These are phyloP conservation scores for Eimeria praecox DNA, from an alignment of 169 alveolate species.

Conservation along the genomic window DNA sequence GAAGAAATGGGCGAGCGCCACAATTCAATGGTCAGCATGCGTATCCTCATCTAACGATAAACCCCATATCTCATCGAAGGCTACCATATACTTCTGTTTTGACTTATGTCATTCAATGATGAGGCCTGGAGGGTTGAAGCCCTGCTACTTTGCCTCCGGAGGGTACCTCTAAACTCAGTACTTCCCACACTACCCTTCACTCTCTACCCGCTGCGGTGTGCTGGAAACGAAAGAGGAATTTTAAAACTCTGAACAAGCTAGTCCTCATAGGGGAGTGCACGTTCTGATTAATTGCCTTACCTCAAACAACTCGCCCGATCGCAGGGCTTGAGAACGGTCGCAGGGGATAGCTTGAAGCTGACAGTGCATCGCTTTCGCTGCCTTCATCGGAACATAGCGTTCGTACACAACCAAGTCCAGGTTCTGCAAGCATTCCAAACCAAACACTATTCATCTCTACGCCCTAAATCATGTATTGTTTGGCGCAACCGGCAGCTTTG, in stretches of 20 bases:
- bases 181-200: not conserved
- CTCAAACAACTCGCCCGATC: constrained; percentile 77
- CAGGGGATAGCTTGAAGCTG: constrained; percentile 82
- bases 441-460: not conserved
- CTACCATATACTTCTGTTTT: not conserved
- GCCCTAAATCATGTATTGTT: not conserved
- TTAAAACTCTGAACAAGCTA: not conserved
- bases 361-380: constrained; percentile 83
- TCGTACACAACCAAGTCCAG: constrained; percentile 82
- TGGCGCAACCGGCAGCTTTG: not conserved
- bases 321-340: constrained; percentile 54
- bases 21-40: not conserved
- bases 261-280: not conserved
- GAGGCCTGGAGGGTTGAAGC: not conserved
- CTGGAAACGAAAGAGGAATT: not conserved
- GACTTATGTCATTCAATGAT: not conserved
- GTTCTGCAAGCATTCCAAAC: constrained; percentile 10
- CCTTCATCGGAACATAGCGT: constrained; percentile 84
- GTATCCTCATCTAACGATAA: not conserved
- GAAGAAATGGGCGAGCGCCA: too few relatives aligned
- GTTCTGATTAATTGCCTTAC: not conserved
- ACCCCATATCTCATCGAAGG: not conserved
- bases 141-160: not conserved
- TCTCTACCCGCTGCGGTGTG: not conserved
- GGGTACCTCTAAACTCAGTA: not conserved